phyloP scores from a whole-genome alignment of 164 flowering plant species.

The Pachysandra terminalis region DNA sequence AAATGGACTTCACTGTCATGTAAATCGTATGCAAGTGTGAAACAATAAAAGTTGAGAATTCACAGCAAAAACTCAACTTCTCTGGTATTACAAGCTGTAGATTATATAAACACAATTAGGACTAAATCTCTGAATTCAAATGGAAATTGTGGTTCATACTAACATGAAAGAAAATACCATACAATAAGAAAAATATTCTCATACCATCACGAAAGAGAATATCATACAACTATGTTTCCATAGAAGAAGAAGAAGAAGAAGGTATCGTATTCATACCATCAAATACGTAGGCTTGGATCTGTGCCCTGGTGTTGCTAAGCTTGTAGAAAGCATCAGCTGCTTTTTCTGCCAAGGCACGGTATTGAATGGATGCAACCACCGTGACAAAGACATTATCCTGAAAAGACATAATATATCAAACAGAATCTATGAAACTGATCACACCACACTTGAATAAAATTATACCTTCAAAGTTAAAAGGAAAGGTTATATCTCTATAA shows the following conservation, averaged over 20 bases:
- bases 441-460: not conserved
- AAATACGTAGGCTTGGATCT: slow-evolving; percentile 79
- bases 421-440: too few species aligned
- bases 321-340: slow-evolving; percentile 75
- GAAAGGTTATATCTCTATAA: too few species aligned
- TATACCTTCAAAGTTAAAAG: not conserved
- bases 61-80: not conserved
- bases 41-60: not conserved
- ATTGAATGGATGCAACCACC: slow-evolving; percentile 79
- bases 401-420: not conserved
- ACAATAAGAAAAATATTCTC: too few species aligned
- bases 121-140: too few species aligned
- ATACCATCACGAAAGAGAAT: too few species aligned
- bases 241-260: too few species aligned
- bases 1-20: not conserved
- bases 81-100: not conserved
- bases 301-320: slow-evolving; percentile 72
- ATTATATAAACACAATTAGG: too few species aligned
- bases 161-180: too few species aligned
- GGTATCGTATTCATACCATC: slow-evolving; percentile 56
- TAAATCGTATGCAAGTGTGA: not conserved
- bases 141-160: too few species aligned
- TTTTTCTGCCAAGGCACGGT: slow-evolving; percentile 68
- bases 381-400: slow-evolving; percentile 88
- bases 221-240: too few species aligned